Base-by-base conservation (phyloP, 768 basidiomycete species). In the Melanogaster broomeanus region DNA sequence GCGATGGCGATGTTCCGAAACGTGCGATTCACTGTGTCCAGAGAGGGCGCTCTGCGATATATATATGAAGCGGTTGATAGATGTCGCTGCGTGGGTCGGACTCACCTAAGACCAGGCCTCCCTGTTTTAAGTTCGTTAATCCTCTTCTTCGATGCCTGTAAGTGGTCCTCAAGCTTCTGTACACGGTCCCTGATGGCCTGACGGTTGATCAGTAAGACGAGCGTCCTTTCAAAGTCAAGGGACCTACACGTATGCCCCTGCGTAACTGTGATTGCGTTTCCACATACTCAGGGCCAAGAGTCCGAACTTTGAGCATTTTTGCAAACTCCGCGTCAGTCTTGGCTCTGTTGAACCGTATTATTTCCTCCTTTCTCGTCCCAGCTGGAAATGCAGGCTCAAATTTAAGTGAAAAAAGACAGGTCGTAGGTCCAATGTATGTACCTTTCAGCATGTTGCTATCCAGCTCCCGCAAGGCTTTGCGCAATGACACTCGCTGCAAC, bases 221-320 rank as follows among this genome's bases (percentile, higher is more conserved):
- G 28, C 18, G 22, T 55, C n/a, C 15, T 45, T 34, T 46, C 35
- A 13, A 45, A 41, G 28, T 16, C 15, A 47, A 13, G 25, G 18
- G 35, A 70, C 82, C 38, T 58, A 92, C 93, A 64, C 87, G 74
- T 33, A 90, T 83, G 55, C 78, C 76, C 57, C 85, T 81, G 28
- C 93, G 78, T 24, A 98, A 72, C 48, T 85, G 83, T 2, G 77
- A 81, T 64, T 95, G 94, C 1, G 83, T 87, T 63, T 95, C 93
- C 13, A 85, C 75, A 62, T 93, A 87, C 61, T 98, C 93, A 0
- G 96, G 93, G 12, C 88, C 88, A n/a, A 94, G 70, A n/a, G 87
- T 84, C 42, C 88, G 78, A 3, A 82, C 74, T 61, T 82, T 84
- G 47, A 91, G 70, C 75, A 88, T 81, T 61, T 83, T 87, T 10